A percentile compares a stretch with the other conserved stretches of the same genome.
Conservation (phyloP, 164 flowering plant species). For the Magnolia officinalis region DNA sequence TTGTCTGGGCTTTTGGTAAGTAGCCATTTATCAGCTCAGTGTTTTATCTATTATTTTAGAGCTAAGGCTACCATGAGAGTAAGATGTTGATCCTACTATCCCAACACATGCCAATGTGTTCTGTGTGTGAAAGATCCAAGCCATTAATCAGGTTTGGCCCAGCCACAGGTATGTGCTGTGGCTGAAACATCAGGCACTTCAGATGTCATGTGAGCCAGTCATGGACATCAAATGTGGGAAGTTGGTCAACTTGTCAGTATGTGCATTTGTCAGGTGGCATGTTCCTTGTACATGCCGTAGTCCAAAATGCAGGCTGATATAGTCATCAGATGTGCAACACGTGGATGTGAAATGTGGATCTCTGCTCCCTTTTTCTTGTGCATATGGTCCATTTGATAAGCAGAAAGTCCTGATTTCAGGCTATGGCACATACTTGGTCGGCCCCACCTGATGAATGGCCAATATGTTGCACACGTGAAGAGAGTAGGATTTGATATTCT, state of each 20-base stretch:
- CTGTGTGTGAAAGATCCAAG: background rate
- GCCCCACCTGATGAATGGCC: background rate
- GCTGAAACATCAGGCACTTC: background rate
- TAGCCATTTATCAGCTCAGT: background rate
- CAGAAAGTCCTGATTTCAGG: background rate
- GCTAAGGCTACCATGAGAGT: background rate
- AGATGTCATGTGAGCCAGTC: background rate
- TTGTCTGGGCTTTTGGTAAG: slow-evolving; percentile 79
- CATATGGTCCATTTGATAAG: background rate
- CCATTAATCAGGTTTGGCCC: background rate
- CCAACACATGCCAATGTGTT: background rate
- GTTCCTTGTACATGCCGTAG: background rate
- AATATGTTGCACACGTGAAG: background rate
- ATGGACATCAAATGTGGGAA: background rate
- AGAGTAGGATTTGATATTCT: background rate
- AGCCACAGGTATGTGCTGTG: background rate
- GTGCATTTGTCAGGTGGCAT: background rate
- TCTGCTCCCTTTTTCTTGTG: background rate
- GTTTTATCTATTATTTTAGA: background rate
- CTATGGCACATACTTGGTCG: background rate
- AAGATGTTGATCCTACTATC: background rate
- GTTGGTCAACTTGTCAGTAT: background rate
- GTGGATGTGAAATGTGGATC: background rate
- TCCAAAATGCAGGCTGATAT: too few species aligned
- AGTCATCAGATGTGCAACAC: too few species aligned